Evolutionary conservation across 441 rosid species (phyloP), one percentile per base, ranked within the genome.

Genomic region (Lagerstroemia fauriei): DNA sequence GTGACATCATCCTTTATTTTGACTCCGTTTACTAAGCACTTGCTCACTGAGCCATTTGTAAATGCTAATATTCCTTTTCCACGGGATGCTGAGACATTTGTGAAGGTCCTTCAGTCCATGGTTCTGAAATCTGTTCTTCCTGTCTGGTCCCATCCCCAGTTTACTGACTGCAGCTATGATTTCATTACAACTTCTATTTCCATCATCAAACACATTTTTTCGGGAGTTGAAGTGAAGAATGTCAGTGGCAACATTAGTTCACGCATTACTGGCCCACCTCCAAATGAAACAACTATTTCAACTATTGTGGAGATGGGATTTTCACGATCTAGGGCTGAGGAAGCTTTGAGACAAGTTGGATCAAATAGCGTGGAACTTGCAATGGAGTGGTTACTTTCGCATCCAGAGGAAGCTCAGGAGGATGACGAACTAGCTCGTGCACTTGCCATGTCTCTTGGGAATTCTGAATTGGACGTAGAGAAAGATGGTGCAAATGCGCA

Each of bases 341-440:
- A 94, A 88, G 98, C 99, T 78, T 85, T 96, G 83, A 94, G 99
- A 89, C 99, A 93, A 85, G 96, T 96, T 84, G 97, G 95, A 82
- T 93, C 97, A 66, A 93, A 93, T 82, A 95, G 98, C 85, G 98
- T 96, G 85, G 99, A 96, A 89, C 85, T 95, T 90, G 99, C 99
- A 78, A 96, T 92, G 97, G 99, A 96, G 88, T 96, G 99, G 99
- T 89, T 96, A 83, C 95, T 92, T 88, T 90, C 99, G 81, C 98
- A 95, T 88, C 94, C 93, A 8, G 99, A 95, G 88, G 99, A 96
- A 89, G 68, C 85, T 84, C 96, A 85, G 86, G 99, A 96, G 89
- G 99, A 96, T 83, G 99, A 96, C 90, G 98, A 96, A 87, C 96
- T 96, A 90, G 97, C 98, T 69, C 99, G 98, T 50, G 99, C 99